Percentiles rank a stretch among this genome's conserved stretches.
Conservation (phyloP, 2,329 filamentous ascomycete species). For the Hymenoscyphus fructigenus region DNA sequence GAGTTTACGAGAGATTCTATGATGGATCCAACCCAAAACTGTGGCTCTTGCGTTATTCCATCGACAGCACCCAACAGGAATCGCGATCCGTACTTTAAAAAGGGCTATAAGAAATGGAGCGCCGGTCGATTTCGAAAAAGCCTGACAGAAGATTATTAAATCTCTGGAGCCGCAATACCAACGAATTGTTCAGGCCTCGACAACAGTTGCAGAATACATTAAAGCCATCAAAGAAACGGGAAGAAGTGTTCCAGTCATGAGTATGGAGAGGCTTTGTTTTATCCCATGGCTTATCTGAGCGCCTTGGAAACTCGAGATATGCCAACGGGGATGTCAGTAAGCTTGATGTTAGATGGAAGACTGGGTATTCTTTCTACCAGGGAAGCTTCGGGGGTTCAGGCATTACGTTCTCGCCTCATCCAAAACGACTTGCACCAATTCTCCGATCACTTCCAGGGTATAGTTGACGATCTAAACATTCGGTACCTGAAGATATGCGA, state of each 20-base stretch:
- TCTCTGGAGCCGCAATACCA: not conserved
- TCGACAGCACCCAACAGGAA: not conserved
- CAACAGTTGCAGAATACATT: not conserved
- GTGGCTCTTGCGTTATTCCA: not conserved
- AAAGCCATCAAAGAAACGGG: not conserved
- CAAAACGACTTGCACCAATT: too few species aligned
- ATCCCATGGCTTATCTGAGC: too few species aligned
- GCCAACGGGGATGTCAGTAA: too few species aligned
- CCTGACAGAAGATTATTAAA: not conserved
- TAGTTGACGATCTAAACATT: not conserved
- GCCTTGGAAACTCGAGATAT: too few species aligned
- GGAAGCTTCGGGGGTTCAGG: too few species aligned
- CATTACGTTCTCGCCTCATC: too few species aligned
- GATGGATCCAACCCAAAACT: not conserved
- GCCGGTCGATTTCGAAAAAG: not conserved
- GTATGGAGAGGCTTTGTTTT: too few species aligned
- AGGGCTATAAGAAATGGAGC: not conserved
- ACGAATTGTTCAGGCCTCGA: not conserved
- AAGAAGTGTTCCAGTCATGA: too few species aligned
- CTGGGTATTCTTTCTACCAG: too few species aligned
- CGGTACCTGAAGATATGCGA: not conserved
- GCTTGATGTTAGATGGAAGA: too few species aligned
- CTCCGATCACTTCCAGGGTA: too few species aligned
- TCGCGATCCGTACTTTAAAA: not conserved
- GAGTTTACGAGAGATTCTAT: too few species aligned